Base-by-base conservation (phyloP, 1,139 yeast species). In the Lodderomyces beijingensis region DNA sequence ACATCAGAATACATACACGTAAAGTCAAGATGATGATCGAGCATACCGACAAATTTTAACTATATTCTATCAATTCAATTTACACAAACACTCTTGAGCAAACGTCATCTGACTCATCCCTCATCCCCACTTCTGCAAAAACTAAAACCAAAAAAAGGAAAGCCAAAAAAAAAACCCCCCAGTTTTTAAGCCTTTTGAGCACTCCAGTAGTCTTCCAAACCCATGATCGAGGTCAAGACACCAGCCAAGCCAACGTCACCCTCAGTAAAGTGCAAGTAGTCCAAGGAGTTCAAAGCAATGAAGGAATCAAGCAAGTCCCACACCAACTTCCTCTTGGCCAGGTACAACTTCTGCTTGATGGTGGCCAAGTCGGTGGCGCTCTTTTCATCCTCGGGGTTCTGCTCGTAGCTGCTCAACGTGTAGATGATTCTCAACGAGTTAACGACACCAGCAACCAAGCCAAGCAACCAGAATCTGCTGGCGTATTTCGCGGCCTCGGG, bases 211-310 rank as follows among this genome's bases (percentile, higher is more conserved):
- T 85, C 88, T 51, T 70, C 74, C 40, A 86, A 67, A 25, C 95
- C 96, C 60, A 88, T 65, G 36, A 80, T 41, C 27, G 95, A 82
- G 20, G 96, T 87, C 41, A 85, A 64, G 21, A 83, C 70, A 56
- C 97, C 97, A 30, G 93, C 89, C 43, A 81, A 64, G 32, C 95
- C 96, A 36, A 87, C 74, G 32, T 81, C 70, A 32, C 95, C 94
- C 48, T 89, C 96, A 53, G 81, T 78, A 47, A 74, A 66, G 50
- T 70, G 68, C 49, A 83, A 65, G 57, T 67, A 61, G 39, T 74
- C 69, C 57, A 86, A 71, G 32, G 80, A 74, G 55, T 83, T 79
- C 53, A 81, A 64, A 16, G 94, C 95, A 50, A 88, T 80, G 45
- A 83, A 70, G 45, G 76, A 56, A 59, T 89, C 97, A 44, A 84